These are phyloP conservation scores for Cajanus cajan DNA, from an alignment of 306 rosid genomes.

Conservation along the genomic window DNA sequence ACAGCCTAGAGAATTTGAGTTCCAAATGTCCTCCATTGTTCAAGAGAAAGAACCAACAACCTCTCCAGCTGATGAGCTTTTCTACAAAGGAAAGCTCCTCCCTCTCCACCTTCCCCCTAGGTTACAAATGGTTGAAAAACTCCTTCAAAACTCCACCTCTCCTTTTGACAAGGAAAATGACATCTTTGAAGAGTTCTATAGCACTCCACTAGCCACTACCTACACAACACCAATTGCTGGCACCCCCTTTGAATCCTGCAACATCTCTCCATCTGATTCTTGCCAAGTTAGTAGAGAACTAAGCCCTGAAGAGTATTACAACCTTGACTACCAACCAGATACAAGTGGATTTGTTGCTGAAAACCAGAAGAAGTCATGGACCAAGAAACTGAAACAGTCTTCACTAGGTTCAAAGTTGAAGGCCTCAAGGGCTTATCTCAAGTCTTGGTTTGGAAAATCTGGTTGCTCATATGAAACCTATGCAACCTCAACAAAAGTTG, in stretches of 20 bases:
- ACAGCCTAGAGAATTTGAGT: slow-evolving; percentile 85
- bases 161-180: slow-evolving; percentile 42
- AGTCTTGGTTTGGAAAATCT: slow-evolving; percentile 76
- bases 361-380: slow-evolving; percentile 68
- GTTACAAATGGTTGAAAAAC: slow-evolving; percentile 82
- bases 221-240: slow-evolving; percentile 66
- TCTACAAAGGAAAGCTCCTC: slow-evolving; percentile 96
- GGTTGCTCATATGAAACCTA: slow-evolving; percentile 76
- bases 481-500: slow-evolving; percentile 60
- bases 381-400: slow-evolving; percentile 72
- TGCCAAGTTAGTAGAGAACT: slow-evolving; percentile 77
- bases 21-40: slow-evolving; percentile 77
- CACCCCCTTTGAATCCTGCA: slow-evolving; percentile 92
- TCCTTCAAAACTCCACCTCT: slow-evolving; percentile 57
- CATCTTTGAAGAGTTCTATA: slow-evolving; percentile 58
- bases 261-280: slow-evolving; percentile 75
- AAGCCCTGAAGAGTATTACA: slow-evolving; percentile 61
- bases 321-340: slow-evolving; percentile 39
- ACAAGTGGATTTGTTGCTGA: slow-evolving; percentile 37
- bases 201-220: slow-evolving; percentile 76
- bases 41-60: slow-evolving; percentile 62
- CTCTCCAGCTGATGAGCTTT: slow-evolving; percentile 99
- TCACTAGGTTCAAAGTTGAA: slow-evolving; percentile 71
- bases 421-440: slow-evolving; percentile 88
- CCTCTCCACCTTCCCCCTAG: slow-evolving; percentile 98